phyloP scores from a whole-genome alignment of 192 early-diverging fungal species.

The Diversispora eburnea region DNA sequence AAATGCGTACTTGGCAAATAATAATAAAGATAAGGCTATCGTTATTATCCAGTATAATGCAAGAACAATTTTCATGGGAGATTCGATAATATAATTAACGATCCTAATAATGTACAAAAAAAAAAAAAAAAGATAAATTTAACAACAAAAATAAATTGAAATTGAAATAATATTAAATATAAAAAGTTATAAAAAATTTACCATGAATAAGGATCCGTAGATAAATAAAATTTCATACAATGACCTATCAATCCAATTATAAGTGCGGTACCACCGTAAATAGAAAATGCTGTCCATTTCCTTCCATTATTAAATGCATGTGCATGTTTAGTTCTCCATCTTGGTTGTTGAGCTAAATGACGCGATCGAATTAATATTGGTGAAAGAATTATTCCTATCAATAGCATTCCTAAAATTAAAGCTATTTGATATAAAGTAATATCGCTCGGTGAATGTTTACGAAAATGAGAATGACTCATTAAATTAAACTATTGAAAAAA shows the following conservation, averaged over 20 bases:
- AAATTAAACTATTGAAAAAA: constrained; percentile 37
- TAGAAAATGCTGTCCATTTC: constrained; percentile 39
- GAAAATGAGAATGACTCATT: constrained; percentile 27
- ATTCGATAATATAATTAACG: constrained; percentile 26
- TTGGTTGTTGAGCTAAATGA: constrained; percentile 46
- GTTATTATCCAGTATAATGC: constrained; percentile 38
- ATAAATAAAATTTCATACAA: constrained; percentile 45
- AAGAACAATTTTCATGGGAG: constrained; percentile 36
- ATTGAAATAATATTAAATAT: not conserved
- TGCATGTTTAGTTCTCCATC: constrained; percentile 33
- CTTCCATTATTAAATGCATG: constrained; percentile 38
- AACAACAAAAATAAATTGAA: not conserved
- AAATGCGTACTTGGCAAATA: constrained; percentile 37
- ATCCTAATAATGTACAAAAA: constrained; percentile 26
- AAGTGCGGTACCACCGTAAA: constrained; percentile 38
- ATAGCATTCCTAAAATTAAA: constrained; percentile 64
- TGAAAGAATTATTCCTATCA: constrained; percentile 54
- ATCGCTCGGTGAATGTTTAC: not conserved
- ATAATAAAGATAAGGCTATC: constrained; percentile 32
- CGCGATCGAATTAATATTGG: constrained; percentile 54
- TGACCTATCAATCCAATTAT: constrained; percentile 56
- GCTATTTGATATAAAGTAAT: constrained; percentile 54
- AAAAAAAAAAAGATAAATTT: constrained; percentile 11
- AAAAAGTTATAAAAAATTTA: constrained; percentile 13
- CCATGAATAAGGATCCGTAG: constrained; percentile 70